Base-by-base conservation (phyloP, 2,329 filamentous ascomycete species). In the Helicocarpus griseus region DNA sequence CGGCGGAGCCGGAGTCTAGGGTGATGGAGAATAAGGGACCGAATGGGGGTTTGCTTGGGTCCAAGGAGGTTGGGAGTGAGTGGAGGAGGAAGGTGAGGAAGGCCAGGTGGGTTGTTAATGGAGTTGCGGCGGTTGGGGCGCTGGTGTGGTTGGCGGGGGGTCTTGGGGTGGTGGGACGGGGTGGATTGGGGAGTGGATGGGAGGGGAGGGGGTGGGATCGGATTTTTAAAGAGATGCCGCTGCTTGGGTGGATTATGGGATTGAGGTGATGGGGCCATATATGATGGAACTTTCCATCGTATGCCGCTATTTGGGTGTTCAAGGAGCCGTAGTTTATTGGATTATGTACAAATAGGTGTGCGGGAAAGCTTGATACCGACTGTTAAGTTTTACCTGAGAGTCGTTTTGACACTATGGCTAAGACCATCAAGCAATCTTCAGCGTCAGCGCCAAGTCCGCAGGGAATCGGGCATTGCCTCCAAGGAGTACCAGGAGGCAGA, bases 141-240 rank as follows among this genome's bases (percentile, higher is more conserved):
- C 77, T 71, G 0, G 51, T 89, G n/a, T 96, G 90, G 90, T 80
- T 90, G 48, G 82, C 83, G 0, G 90, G 90, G 3, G 85, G 87
- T 0, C 67, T 96, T 31, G 88, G 86, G 0, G 75, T 95, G 14
- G 81, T 95, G 7, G 89, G 85, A 2, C 76, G 79, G 55, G 86
- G 79, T 1, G 89, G 89, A 0, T 67, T 74, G 54, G 82, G 81
- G 1, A 73, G 78, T 3, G 89, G 89, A 0, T 96, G 89, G 89
- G 76, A 95, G 50, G 88, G 82, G 2, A 85, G 77, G 58, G 77
- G 86, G 47, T 95, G 91, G 68, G 86, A 96, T 71, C 78, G 81
- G 47, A 73, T 95, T 57, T 89, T 83, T 64, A 73, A 67, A 55
- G 75, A 73, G 49, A 73, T 85, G 39, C 82, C 82, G 1, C 58